phyloP scores from a whole-genome alignment of 768 basidiomycete genomes.

The Infundibulicybe gibba region DNA sequence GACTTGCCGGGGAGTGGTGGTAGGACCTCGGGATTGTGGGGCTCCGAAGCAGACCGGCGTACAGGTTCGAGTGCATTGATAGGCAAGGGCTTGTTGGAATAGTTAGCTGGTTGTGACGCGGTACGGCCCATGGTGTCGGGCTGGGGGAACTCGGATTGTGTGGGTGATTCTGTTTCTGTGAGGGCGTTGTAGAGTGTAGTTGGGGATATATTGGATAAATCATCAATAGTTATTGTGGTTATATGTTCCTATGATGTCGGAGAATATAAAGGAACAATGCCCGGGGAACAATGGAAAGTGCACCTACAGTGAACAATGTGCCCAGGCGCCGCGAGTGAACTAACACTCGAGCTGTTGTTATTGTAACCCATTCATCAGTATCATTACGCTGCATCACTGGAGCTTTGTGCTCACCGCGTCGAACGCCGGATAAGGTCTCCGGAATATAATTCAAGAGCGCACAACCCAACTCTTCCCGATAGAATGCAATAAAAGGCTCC shows the following conservation, averaged over 20 bases:
- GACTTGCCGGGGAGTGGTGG: slow-evolving; percentile 20
- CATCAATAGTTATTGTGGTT: slow-evolving; percentile 42
- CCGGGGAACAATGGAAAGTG: slow-evolving; percentile 15
- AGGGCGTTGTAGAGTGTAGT: slow-evolving; percentile 34
- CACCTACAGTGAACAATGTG: slow-evolving; percentile 39
- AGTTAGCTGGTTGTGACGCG: slow-evolving; percentile 4
- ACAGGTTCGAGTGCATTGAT: slow-evolving; percentile 17
- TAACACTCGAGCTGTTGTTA: slow-evolving; percentile 35
- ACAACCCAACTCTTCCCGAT: slow-evolving; percentile 34
- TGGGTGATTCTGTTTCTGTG: slow-evolving; percentile 12
- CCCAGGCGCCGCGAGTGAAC: slow-evolving; percentile 47
- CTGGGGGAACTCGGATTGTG: slow-evolving; percentile 13
- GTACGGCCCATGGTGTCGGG: slow-evolving; percentile 9
- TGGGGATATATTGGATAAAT: slow-evolving; percentile 38
- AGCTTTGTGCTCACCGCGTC: slow-evolving; percentile 20
- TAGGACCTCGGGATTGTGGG: slow-evolving; percentile 18
- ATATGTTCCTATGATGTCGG: slow-evolving; percentile 33
- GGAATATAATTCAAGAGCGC: slow-evolving; percentile 44
- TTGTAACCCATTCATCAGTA: slow-evolving; percentile 7
- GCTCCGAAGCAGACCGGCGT: slow-evolving; percentile 30
- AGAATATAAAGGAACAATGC: slow-evolving; percentile 14
- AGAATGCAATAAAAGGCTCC: slow-evolving; percentile 41
- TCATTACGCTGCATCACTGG: not conserved
- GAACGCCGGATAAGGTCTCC: slow-evolving; percentile 31
- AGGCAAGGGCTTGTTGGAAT: not conserved